Conservation (phyloP, 2,329 filamentous ascomycete genomes). For the Fusarium falciforme region DNA sequence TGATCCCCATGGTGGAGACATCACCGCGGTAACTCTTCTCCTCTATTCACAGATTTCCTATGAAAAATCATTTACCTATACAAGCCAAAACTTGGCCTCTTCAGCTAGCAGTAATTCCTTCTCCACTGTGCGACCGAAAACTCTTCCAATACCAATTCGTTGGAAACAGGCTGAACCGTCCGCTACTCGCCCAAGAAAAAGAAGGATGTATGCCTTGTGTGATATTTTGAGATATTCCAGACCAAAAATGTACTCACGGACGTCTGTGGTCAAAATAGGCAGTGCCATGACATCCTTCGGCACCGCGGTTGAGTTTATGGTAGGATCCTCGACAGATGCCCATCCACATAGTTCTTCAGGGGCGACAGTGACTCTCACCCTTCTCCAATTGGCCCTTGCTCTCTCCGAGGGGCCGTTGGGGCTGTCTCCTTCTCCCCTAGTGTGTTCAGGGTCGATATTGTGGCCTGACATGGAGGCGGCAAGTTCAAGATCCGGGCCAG, state of each 20-base stretch:
- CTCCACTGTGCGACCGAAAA: neutral
- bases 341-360: neutral
- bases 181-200: neutral
- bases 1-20: too few species aligned
- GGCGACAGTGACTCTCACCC: neutral
- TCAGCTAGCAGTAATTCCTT: neutral
- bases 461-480: neutral
- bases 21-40: neutral
- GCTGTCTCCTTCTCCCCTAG: neutral
- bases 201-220: neutral
- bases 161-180: neutral
- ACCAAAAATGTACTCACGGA: neutral
- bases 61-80: neutral
- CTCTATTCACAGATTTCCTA: neutral
- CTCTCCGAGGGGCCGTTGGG: neutral
- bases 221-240: neutral
- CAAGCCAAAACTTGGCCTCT: neutral
- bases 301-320: neutral
- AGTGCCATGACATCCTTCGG: neutral
- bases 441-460: neutral
- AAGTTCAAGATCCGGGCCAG: neutral
- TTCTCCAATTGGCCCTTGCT: neutral
- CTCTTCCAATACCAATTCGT: neutral
- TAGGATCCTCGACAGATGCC: neutral
- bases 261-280: neutral